phyloP scores from a whole-genome alignment of 2,329 filamentous ascomycete genomes.

The Monosporascus sp. region DNA sequence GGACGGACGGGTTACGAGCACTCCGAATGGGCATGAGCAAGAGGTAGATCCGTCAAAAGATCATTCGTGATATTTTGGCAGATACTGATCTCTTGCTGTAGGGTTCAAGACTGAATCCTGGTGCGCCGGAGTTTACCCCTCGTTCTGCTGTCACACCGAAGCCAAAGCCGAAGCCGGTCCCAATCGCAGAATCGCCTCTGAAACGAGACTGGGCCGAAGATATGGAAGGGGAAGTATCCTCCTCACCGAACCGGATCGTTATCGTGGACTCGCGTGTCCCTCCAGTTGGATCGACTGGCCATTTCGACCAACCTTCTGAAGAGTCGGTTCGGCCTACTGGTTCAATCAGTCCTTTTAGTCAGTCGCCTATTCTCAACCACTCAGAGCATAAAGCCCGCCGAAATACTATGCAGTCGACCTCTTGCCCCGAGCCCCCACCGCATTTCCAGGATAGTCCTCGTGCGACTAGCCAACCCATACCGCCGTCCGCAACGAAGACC shows the following conservation, averaged over 20 bases:
- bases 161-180: constrained; percentile 1
- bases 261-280: constrained; percentile 11
- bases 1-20: constrained; percentile 21
- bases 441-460: constrained; percentile 20
- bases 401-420: constrained; percentile 23
- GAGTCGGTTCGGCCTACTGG: constrained; percentile 11
- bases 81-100: constrained; percentile 40
- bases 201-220: constrained; percentile 26
- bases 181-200: constrained; percentile 4
- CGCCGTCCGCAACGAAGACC: constrained; percentile 7
- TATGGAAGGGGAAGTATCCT: constrained; percentile 16
- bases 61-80: constrained; percentile 35
- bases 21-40: constrained; percentile 37
- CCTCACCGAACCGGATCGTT: constrained; percentile 1
- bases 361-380: constrained; percentile 5
- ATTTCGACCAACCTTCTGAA: constrained; percentile 6
- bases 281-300: constrained; percentile 10
- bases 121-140: constrained; percentile 52
- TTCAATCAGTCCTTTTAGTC: constrained; percentile 3
- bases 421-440: constrained; percentile 18
- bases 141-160: constrained; percentile 25
- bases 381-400: constrained; percentile 18
- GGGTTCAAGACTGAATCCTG: constrained; percentile 51
- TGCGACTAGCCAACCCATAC: constrained; percentile 21
- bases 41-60: constrained; percentile 45